These are phyloP conservation scores for Botryosphaeria dothidea DNA, from an alignment of 2,329 filamentous ascomycete genomes.

Conservation along the genomic window DNA sequence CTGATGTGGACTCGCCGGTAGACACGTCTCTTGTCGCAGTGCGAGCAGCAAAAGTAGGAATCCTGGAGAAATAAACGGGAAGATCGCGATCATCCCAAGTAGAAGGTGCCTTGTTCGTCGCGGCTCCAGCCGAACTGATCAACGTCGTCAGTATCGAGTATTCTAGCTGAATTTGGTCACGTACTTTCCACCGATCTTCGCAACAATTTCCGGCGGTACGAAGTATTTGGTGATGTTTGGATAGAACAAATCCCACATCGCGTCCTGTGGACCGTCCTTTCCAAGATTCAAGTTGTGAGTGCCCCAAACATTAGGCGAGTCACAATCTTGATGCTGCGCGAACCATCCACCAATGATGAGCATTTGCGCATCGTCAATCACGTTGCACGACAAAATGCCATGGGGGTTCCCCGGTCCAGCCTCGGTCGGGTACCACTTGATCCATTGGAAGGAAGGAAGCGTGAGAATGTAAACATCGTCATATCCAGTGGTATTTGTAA, in stretches of 20 bases:
- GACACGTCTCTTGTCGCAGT: conserved; percentile 52
- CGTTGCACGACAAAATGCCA: conserved; percentile 57
- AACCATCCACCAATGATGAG: conserved; percentile 64
- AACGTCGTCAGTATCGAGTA: conserved; percentile 22
- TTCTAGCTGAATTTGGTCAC: conserved; percentile 16
- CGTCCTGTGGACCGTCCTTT: conserved; percentile 48
- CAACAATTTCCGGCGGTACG: conserved; percentile 55
- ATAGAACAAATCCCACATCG: conserved; percentile 54
- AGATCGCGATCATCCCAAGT: conserved; percentile 55
- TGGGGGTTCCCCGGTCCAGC: conserved; percentile 53
- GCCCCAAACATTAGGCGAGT: conserved; percentile 55
- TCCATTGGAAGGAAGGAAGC: conserved; percentile 65
- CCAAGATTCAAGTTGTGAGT: conserved; percentile 59
- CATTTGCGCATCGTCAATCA: conserved; percentile 61
- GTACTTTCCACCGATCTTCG: conserved; percentile 47
- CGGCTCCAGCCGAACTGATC: conserved; percentile 50
- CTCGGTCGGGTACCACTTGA: conserved; percentile 53
- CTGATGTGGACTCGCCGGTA: conserved; percentile 26
- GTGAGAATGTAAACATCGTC: conserved; percentile 65
- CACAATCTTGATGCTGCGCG: conserved; percentile 52
- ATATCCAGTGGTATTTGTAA: conserved; percentile 53
- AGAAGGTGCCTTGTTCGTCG: conserved; percentile 54
- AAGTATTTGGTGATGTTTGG: conserved; percentile 53
- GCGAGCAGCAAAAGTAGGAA: conserved; percentile 48
- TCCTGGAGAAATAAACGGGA: conserved; percentile 54